Evolutionary conservation across 345 rosid genomes (phyloP), one percentile per base, ranked within the genome.

Genomic region (Reutealis trisperma): DNA sequence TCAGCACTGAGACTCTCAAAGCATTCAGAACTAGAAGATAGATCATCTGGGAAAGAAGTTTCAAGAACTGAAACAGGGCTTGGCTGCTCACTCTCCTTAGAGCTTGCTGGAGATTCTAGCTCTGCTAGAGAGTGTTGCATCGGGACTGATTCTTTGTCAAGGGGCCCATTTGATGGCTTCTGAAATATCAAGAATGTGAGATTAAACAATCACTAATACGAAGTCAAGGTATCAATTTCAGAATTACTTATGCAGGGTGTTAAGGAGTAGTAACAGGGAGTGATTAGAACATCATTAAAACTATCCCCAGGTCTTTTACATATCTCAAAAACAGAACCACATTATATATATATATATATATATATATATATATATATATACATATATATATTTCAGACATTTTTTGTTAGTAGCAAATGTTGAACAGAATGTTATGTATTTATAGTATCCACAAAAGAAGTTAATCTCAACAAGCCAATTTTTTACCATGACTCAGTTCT

Each of bases 61-160:
- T 96, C 98, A 71, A 94, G 89, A 82, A 94, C 86, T 66, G 99
- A 96, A 80, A 89, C 86, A 0, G 98, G 99, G 86, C 98, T 94
- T 41, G 99, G 99, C 81, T 96, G 99, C 51, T 94, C 97, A 49
- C 84, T 88, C 80, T 94, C 99, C 86, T 90, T 94, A 10, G 89
- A 79, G 82, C 79, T 84, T 74, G 87, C 89, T 55, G 82, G 78
- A 83, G 96, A 83, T 74, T 86, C 86, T 25, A 79, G 77, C 78
- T 85, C 88, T 52, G 90, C 55, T 76, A 80, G 80, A 72, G 90
- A 72, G 52, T 82, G 85, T 69, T 77, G 90, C 22, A 63, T 47
- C 3, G 84, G 49, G 21, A 71, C 74, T 74, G 83, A 67, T 57
- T 75, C 80, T 54, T 82, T 80, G 61, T 83, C 85, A 52, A 87